phyloP scores from a whole-genome alignment of 208 protist species.

The Crithidia bombi region DNA sequence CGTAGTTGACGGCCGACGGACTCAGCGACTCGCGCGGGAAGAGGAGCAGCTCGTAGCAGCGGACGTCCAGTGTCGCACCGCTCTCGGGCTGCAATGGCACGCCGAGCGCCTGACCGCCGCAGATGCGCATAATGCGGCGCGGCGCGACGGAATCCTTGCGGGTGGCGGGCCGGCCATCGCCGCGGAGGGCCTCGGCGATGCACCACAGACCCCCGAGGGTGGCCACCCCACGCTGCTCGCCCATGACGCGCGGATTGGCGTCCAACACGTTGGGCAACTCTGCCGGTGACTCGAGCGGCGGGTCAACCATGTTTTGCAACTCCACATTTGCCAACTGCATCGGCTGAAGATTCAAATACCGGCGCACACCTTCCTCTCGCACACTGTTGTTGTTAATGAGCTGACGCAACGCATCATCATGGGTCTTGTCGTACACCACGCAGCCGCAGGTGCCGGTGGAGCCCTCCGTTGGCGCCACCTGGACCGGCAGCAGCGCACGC shows the following conservation, averaged over 20 bases:
- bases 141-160: constrained; percentile 40
- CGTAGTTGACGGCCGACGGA: constrained; percentile 59
- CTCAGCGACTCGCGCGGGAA: constrained; percentile 63
- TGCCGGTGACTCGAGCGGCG: constrained; percentile 28
- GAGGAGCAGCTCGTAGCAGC: constrained; percentile 79
- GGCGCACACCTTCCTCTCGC: constrained; percentile 51
- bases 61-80: constrained; percentile 46
- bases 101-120: constrained; percentile 62
- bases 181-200: constrained; percentile 57
- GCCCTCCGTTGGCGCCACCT: constrained; percentile 26
- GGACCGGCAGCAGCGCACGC: constrained; percentile 53
- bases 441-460: constrained; percentile 41
- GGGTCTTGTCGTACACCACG: constrained; percentile 33
- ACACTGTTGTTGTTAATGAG: constrained; percentile 36
- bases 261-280: constrained; percentile 9
- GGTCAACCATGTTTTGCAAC: constrained; percentile 45
- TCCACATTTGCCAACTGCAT: constrained; percentile 68
- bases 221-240: constrained; percentile 43
- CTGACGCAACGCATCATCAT: constrained; percentile 28
- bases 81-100: constrained; percentile 30
- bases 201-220: constrained; percentile 81
- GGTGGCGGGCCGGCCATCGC: constrained; percentile 44
- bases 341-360: constrained; percentile 73
- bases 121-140: constrained; percentile 80
- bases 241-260: not conserved